Evolutionary conservation across 106 monocot species (phyloP), one percentile per base, ranked within the genome.

Genomic region (Alisma plantagoaquatica): DNA sequence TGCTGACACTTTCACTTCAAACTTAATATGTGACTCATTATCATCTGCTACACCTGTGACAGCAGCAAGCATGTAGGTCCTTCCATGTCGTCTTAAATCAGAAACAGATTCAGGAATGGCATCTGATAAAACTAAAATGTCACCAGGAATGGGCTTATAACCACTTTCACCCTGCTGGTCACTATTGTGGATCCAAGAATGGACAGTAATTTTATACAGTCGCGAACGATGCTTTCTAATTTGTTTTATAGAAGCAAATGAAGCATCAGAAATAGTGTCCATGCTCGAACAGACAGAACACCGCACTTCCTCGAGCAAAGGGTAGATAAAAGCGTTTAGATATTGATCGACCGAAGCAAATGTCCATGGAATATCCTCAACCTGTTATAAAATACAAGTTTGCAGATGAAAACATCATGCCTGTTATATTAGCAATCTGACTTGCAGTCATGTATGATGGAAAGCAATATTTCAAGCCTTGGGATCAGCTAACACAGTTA

Each of bases 281-380:
- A 67, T 24, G 15, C 15, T 29, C 23, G 67, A 58, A 16, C 27
- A 67, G 8, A 67, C 12, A 27, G 57, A 57, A 25, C 2, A 2
- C 0, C 59, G 67, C 14, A 51, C 28, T 29, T 67, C 67, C 30
- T 67, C 67, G 15, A 57, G 6, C 11, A 67, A 31, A 15, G 67
- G 67, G 42, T 24, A 29, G 12, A 50, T 24, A 59, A 41, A 67
- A 16, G 58, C 49, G 2, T 9, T 8, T 14, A 41, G 25, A 42
- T 67, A 59, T 5, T 59, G 49, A 11, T 25, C 26, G 16, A 35
- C 41, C 8, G 67, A 58, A 3, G 49, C 8, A 15, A 67, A 67
- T 10, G 31, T 56, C 27, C 29, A 4, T 41, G 67, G 67, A 3
- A 67, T 67, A 3, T 59, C 29, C 3, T 29, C 21, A 6, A 67